Conservation (phyloP, 257 asterid species). For the Mitragyna speciosa region DNA sequence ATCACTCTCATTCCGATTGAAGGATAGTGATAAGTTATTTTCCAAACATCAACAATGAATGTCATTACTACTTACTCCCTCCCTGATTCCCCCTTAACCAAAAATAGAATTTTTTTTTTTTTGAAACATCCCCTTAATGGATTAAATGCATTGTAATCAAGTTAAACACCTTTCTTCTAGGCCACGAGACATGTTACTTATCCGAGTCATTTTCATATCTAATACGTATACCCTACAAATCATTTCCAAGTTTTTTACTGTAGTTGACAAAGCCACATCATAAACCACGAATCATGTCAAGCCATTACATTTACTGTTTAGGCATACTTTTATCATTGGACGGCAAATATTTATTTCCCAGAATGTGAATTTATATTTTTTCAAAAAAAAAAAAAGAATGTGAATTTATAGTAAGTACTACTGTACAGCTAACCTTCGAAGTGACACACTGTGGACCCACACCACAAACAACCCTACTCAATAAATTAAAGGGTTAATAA, state of each 20-base stretch:
- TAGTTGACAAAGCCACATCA: not conserved
- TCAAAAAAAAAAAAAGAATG: no score
- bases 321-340: slow-evolving; percentile 22
- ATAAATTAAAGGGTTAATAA: no score
- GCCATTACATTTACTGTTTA: not conserved
- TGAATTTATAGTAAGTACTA: no score
- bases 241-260: not conserved
- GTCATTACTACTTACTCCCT: no score
- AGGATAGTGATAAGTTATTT: no score
- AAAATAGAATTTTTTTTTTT: no score
- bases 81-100: no score
- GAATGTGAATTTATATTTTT: no score
- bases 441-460: not conserved
- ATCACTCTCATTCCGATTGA: no score
- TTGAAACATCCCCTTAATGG: no score
- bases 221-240: slow-evolving; percentile 9
- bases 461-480: not conserved
- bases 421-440: not conserved
- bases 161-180: not conserved
- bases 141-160: not conserved
- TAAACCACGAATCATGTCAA: slow-evolving; percentile 18
- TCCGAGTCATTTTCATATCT: no score
- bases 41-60: no score
- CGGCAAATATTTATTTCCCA: slow-evolving; percentile 27
- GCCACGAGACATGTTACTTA: not conserved